Base-by-base conservation (phyloP, 345 rosid species). In the Theobroma cacao region DNA sequence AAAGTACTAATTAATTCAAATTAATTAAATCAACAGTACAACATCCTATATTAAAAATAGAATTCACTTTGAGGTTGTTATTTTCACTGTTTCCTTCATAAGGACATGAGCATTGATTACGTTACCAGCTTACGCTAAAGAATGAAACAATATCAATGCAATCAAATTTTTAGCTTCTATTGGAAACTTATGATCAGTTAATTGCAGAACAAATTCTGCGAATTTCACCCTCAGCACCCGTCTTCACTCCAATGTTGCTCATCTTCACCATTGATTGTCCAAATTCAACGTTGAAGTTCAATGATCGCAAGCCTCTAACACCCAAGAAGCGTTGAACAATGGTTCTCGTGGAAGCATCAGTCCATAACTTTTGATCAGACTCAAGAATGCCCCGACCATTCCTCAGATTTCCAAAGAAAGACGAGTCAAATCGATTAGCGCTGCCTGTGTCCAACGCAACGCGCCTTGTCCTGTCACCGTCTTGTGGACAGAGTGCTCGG, bases 261-360 rank as follows among this genome's bases (percentile, higher is more conserved):
- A n/a, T n/a, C n/a, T n/a, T n/a, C 89, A 79, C 80, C 92, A 90
- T 90, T 10, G 94, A 78, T 47, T 41, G 80, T 9, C 81, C 88
- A 7, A 90, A 90, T 81, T 90, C 89, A 3, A 47, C 45, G 56
- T 82, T 80, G n/a, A 87, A 90, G 45, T 22, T 71, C 47, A 70
- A 13, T 9, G 26, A 60, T 3, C 48, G 61, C 75, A 78, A 22
- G 11, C 70, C 75, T 15, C 86, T 70, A 18, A 83, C 34, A 17
- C 83, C 81, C 22, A 79, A 72, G 34, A 85, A 75, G 1, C 86
- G 58, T 48, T 81, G 79, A 31, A 83, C 71, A 52, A 83, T 7
- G 47, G 45, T 70, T 79, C 76, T 72, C 15, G 88, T 83, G 62
- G 82, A 80, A 38, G 70, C 30, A 30, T 85, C 88, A 2, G 9